Evolutionary conservation across 2,329 filamentous ascomycete genomes (phyloP).

Genomic region (Aspergillus luchuensis): DNA sequence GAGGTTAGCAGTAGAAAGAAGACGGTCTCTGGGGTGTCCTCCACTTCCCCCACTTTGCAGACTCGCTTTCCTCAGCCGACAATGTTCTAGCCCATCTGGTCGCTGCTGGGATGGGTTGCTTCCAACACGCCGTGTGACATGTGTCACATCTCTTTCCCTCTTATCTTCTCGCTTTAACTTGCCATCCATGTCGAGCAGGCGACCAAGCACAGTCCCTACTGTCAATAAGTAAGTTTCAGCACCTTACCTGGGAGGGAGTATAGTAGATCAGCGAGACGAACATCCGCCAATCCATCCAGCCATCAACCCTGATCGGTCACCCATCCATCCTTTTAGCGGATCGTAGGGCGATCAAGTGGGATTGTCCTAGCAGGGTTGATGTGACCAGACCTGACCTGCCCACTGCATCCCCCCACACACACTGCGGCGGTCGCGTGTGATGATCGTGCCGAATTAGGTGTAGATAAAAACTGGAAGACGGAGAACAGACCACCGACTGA

Average conservation of each 20-base stretch:
- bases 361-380: not conserved
- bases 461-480: not conserved
- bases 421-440: not conserved
- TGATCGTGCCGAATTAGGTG: not conserved
- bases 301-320: too few relatives aligned
- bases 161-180: not conserved
- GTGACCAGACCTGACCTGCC: not conserved
- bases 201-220: not conserved
- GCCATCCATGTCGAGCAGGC: not conserved
- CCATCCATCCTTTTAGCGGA: too few relatives aligned
- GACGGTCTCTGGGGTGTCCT: too few relatives aligned
- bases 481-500: too few relatives aligned
- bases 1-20: not conserved
- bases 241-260: not conserved
- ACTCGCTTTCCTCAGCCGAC: not conserved
- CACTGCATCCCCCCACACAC: not conserved
- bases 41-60: too few relatives aligned
- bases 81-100: not conserved
- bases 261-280: not conserved
- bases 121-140: not conserved
- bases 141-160: not conserved
- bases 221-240: not conserved
- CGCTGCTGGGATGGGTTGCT: not conserved
- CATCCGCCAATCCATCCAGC: too few relatives aligned
- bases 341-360: not conserved